phyloP scores from a whole-genome alignment of 768 basidiomycete species.

The Crepidotus variabilis region DNA sequence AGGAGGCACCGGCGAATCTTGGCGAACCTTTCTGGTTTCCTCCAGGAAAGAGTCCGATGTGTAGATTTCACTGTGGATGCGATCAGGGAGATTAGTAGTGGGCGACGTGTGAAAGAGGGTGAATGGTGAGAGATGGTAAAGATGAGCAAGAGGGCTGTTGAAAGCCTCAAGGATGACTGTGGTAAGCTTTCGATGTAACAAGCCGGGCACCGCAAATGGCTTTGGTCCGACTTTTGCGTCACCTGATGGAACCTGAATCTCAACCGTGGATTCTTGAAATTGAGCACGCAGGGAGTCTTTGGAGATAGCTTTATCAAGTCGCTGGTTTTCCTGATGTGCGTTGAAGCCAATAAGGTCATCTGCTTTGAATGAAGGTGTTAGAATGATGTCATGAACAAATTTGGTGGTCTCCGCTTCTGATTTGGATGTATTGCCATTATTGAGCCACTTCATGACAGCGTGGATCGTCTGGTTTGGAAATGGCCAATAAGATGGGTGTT shows the following conservation, averaged over 20 bases:
- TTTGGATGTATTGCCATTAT: slow-evolving; percentile 11
- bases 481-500: background rate
- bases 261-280: slow-evolving; percentile 9
- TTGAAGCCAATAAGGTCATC: slow-evolving; percentile 10
- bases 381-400: slow-evolving; percentile 18
- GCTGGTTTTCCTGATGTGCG: slow-evolving; percentile 10
- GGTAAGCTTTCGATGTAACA: slow-evolving; percentile 20
- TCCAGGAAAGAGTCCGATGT: slow-evolving; percentile 26
- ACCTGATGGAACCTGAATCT: slow-evolving; percentile 27
- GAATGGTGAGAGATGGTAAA: slow-evolving; percentile 27
- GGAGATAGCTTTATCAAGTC: slow-evolving; percentile 8
- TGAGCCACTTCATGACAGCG: slow-evolving; percentile 22
- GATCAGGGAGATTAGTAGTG: slow-evolving; percentile 6
- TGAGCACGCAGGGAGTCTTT: slow-evolving; percentile 2
- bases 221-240: slow-evolving; percentile 10
- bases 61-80: slow-evolving; percentile 25
- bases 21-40: slow-evolving; percentile 26
- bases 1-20: slow-evolving; percentile 13
- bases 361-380: slow-evolving; percentile 10
- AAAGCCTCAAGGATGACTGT: slow-evolving; percentile 22
- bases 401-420: slow-evolving; percentile 11
- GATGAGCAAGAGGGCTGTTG: slow-evolving; percentile 8
- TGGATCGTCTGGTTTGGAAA: slow-evolving; percentile 10
- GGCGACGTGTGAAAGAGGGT: slow-evolving; percentile 15
- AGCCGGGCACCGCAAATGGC: slow-evolving; percentile 21